Evolutionary conservation across 768 basidiomycete genomes (phyloP).

Genomic region (Clitopilus passeckerianus): DNA sequence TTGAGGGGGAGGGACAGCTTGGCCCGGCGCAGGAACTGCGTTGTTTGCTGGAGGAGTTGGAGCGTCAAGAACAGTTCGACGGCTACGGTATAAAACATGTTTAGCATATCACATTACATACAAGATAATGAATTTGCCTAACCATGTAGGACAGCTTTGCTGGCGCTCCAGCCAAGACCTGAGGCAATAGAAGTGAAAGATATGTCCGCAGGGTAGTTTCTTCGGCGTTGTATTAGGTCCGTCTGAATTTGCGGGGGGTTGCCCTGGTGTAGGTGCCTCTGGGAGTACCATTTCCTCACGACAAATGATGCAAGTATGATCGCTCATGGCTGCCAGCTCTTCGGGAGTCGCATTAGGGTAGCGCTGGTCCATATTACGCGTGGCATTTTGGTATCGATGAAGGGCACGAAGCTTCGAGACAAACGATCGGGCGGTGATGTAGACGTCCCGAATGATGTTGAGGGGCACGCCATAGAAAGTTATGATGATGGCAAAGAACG

Average conservation of each 20-base stretch:
- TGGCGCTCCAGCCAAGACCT: conserved; percentile 97
- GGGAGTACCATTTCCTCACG: conserved; percentile 84
- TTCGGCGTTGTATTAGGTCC: conserved; percentile 96
- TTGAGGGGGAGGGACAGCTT: conserved; percentile 27
- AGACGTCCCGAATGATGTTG: conserved; percentile 96
- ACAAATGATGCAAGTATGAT: conserved; percentile 96
- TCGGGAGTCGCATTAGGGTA: conserved; percentile 90
- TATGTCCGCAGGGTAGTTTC: conserved; percentile 93
- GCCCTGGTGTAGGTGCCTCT: conserved; percentile 18
- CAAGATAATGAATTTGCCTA: conserved; percentile 19
- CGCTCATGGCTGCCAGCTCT: conserved; percentile 76
- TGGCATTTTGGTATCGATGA: conserved; percentile 89
- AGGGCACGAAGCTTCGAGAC: conserved; percentile 82
- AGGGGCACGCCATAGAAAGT: conserved; percentile 92
- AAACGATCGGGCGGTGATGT: conserved; percentile 92
- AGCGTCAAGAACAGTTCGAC: conserved; percentile 68
- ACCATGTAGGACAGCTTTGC: conserved; percentile 99
- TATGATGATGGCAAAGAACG: conserved; percentile 93
- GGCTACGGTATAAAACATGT: conserved; percentile 35
- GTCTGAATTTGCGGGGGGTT: conserved; percentile 32
- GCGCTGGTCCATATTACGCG: conserved; percentile 91
- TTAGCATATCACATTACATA: conserved; percentile 7
- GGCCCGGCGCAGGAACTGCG: background rate
- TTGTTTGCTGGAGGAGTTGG: background rate
- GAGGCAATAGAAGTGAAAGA: conserved; percentile 97